Evolutionary conservation across 257 asterid species (phyloP), one percentile per base, ranked within the genome.

Genomic region (Solanum raphanifolium): DNA sequence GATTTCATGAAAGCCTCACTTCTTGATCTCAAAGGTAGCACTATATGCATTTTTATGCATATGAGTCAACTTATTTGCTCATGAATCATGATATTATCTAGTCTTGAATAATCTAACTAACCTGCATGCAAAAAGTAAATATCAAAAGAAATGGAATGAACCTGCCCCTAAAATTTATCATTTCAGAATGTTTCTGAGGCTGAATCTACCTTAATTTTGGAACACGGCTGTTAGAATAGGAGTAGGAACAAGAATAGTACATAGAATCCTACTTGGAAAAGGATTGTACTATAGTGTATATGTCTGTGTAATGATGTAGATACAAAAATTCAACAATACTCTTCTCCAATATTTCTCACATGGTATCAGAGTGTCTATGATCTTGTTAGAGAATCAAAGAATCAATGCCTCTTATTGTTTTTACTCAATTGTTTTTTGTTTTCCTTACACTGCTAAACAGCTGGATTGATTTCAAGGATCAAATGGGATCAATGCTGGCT

Each of bases 401-500:
- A 81, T 31, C 43, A 48, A 16, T 48, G 13, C 13, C 34, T 48
- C 29, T 46, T 25, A 7, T 79, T 39, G 21, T 38, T 46, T 29
- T 10, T 48, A 29, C 85, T 27, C 48, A 43, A 25, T 78, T 39
- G 20, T 38, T 46, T 29, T 10, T 48, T 46, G 38, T 48, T 18
- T 38, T 84, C 25, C 58, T 25, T 35, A 13, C 25, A 85, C 66
- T 66, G n/a, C 29, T 66, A 25, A 66, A 66, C 87, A 95, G 98
- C 87, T 95, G 98, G 98, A 95, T 93, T 43, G 87, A 71, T 86
- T 94, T 95, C 84, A 95, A 94, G 90, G 94, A 92, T 58, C 93
- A 94, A 82, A 94, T 94, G 97, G 95, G 92, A 89, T 83, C 86
- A 86, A 93, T 95, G 98, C 90, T 95, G 83, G 96, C 96, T n/a